These are phyloP conservation scores for Candida andamanensis DNA, from an alignment of 805 yeast genomes.

Conservation along the genomic window DNA sequence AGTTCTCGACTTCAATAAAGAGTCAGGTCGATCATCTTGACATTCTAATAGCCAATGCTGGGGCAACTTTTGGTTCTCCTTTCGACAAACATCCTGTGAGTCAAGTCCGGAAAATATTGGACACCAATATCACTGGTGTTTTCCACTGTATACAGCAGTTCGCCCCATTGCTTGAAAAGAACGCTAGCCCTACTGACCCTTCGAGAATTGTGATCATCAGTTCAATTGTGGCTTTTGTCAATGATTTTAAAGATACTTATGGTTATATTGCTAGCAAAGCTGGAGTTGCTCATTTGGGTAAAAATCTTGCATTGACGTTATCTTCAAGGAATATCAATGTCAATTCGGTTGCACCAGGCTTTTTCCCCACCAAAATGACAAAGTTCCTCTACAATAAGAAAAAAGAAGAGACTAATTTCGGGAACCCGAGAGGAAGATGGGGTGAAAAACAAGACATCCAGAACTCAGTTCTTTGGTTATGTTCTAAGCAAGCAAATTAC, in stretches of 20 bases:
- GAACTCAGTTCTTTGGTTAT: slow-evolving; percentile 47
- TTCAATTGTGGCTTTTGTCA: slow-evolving; percentile 49
- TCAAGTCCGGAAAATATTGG: slow-evolving; percentile 54
- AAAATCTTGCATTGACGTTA: slow-evolving; percentile 51
- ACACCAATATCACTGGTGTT: slow-evolving; percentile 56
- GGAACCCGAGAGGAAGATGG: slow-evolving; percentile 53
- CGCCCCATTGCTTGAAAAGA: slow-evolving; percentile 44
- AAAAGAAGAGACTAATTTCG: slow-evolving; percentile 34
- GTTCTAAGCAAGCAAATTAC: slow-evolving; percentile 50
- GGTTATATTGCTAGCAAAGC: slow-evolving; percentile 66
- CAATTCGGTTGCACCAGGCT: slow-evolving; percentile 63
- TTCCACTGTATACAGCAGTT: slow-evolving; percentile 55
- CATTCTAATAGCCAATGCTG: slow-evolving; percentile 64
- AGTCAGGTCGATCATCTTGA: slow-evolving; percentile 41
- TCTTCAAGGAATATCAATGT: slow-evolving; percentile 59
- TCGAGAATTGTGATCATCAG: slow-evolving; percentile 55
- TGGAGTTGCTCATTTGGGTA: slow-evolving; percentile 58
- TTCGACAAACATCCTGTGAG: slow-evolving; percentile 49
- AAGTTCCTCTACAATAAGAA: slow-evolving; percentile 46
- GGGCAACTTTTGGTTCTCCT: slow-evolving; percentile 68
- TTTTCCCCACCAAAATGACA: slow-evolving; percentile 65
- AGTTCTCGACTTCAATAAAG: slow-evolving; percentile 33
- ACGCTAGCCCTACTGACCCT: slow-evolving; percentile 47
- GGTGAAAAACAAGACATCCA: slow-evolving; percentile 53
- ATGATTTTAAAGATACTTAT: slow-evolving; percentile 49